These are phyloP conservation scores for Epichloe sp. DNA, from an alignment of 2,329 filamentous ascomycete genomes.

Conservation along the genomic window DNA sequence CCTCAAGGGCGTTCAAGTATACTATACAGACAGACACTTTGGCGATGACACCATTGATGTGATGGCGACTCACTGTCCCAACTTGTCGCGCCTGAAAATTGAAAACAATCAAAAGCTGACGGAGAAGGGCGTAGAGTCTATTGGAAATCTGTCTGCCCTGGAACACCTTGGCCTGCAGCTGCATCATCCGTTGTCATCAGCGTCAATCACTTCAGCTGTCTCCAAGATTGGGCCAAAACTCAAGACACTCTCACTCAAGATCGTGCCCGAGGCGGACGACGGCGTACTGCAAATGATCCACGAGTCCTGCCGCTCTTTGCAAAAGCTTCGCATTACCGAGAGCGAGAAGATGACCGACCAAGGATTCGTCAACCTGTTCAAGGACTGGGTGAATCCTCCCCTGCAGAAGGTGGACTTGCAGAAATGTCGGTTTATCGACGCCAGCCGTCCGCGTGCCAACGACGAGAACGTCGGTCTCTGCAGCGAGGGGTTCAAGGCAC, in stretches of 20 bases:
- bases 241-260: constrained; percentile 64
- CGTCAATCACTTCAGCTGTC: constrained; percentile 49
- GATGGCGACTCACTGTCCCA: constrained; percentile 52
- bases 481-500: constrained; percentile 58
- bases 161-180: constrained; percentile 66
- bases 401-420: constrained; percentile 62
- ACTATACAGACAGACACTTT: constrained; percentile 74
- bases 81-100: constrained; percentile 64
- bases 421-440: constrained; percentile 65
- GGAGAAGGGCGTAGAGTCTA: constrained; percentile 48
- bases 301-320: constrained; percentile 50
- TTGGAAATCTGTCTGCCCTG: constrained; percentile 50
- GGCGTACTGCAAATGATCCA: constrained; percentile 58
- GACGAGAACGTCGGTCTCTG: constrained; percentile 59
- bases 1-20: constrained; percentile 60
- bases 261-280: constrained; percentile 55
- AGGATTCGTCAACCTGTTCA: constrained; percentile 62
- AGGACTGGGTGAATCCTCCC: constrained; percentile 58
- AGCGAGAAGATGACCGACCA: constrained; percentile 65
- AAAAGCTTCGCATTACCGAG: constrained; percentile 70
- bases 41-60: constrained; percentile 53
- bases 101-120: constrained; percentile 66
- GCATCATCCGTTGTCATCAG: constrained; percentile 39
- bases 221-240: constrained; percentile 49
- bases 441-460: constrained; percentile 52